phyloP scores from a whole-genome alignment of 352 stramenopile genomes.

The Pilasporangium apinafurcum region DNA sequence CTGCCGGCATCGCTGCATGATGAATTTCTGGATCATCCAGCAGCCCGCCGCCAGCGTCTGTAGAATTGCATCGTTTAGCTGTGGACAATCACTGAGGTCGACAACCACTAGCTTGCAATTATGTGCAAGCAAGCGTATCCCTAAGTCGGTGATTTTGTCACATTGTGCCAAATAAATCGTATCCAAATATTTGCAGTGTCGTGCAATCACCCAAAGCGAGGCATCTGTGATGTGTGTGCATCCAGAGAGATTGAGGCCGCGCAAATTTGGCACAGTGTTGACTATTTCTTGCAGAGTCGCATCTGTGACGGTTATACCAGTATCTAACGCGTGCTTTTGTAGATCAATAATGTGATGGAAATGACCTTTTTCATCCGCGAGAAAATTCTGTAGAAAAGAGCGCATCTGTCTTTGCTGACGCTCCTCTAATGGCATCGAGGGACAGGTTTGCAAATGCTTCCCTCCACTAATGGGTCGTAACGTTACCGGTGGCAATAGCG shows the following conservation, averaged over 20 bases:
- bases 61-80: conserved; percentile 79
- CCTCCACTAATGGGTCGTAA: neutral
- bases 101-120: conserved; percentile 77
- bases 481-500: neutral
- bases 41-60: conserved; percentile 84
- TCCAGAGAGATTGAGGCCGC: conserved; percentile 48
- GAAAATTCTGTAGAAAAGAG: conserved; percentile 90
- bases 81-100: conserved; percentile 81
- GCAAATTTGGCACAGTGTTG: conserved; percentile 55
- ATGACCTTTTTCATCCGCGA: conserved; percentile 64
- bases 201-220: conserved; percentile 79
- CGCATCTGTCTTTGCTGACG: conserved; percentile 75
- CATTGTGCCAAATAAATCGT: conserved; percentile 81
- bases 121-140: conserved; percentile 84
- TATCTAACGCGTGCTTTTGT: conserved; percentile 81
- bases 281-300: conserved; percentile 89
- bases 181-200: conserved; percentile 57
- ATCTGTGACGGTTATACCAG: conserved; percentile 83
- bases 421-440: conserved; percentile 36
- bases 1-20: conserved; percentile 71
- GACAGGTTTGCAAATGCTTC: neutral
- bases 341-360: conserved; percentile 81
- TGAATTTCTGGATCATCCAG: conserved; percentile 79
- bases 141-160: conserved; percentile 80
- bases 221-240: conserved; percentile 86